Conservation (phyloP, 768 basidiomycete species). For the Dentipellis sp. region DNA sequence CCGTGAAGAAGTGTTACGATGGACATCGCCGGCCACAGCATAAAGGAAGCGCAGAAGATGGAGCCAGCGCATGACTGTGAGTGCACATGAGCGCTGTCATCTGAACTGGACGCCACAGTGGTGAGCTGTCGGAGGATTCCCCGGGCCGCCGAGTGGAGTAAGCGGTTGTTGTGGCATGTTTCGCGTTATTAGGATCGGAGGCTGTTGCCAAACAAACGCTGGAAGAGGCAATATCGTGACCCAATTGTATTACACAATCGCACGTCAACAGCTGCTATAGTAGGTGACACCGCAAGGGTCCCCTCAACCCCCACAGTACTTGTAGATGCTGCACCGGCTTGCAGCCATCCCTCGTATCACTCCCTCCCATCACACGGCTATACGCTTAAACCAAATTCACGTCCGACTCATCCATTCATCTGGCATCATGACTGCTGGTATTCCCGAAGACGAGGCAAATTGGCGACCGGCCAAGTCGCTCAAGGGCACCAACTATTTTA, state of each 20-base stretch:
- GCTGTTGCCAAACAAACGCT: not conserved
- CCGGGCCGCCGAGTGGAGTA: not conserved
- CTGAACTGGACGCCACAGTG: too few relatives aligned
- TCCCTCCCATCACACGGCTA: not conserved
- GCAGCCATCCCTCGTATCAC: constrained; percentile 1
- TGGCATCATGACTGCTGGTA: not conserved
- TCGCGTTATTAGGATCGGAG: not conserved
- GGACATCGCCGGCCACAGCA: too few relatives aligned
- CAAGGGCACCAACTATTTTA: constrained; percentile 24
- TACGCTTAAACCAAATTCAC: not conserved
- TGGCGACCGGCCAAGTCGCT: constrained; percentile 5
- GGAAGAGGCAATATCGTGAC: not conserved
- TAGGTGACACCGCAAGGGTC: not conserved
- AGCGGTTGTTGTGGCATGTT: not conserved
- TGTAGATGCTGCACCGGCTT: not conserved
- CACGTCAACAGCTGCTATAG: not conserved
- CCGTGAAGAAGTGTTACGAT: too few relatives aligned
- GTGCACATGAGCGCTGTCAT: too few relatives aligned
- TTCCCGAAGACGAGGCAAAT: constrained; percentile 8
- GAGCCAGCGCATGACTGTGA: too few relatives aligned
- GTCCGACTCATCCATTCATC: not conserved
- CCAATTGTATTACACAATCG: not conserved
- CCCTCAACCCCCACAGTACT: not conserved
- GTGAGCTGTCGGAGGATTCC: too few relatives aligned
- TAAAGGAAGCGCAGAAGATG: too few relatives aligned